A percentile compares a stretch with the other conserved stretches of the same genome.
Evolutionary conservation across 768 basidiomycete species (phyloP).

Genomic region (Russula sp.): DNA sequence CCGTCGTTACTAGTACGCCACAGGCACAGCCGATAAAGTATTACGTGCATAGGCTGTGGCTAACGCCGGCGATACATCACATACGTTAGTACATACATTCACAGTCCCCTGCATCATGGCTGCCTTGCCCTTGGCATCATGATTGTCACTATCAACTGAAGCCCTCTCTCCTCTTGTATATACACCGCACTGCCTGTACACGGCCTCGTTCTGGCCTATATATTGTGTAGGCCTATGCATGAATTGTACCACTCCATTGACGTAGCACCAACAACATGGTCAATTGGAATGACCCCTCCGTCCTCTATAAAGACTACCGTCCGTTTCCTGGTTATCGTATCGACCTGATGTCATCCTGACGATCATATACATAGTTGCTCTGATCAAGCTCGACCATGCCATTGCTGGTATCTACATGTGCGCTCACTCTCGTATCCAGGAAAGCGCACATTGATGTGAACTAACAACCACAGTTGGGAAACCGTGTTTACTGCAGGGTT

Average conservation of each 20-base stretch:
- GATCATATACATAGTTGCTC: background rate
- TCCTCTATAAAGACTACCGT: background rate
- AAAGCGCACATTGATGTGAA: background rate
- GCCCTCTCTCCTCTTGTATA: too few relatives aligned
- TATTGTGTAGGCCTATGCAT: background rate
- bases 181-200: too few relatives aligned
- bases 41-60: too few relatives aligned
- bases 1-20: too few relatives aligned
- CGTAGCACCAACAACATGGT: background rate
- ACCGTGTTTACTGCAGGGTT: background rate
- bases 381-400: background rate
- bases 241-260: background rate
- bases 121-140: too few relatives aligned
- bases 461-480: slow-evolving; percentile 2
- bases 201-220: background rate
- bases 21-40: too few relatives aligned
- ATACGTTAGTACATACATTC: too few relatives aligned
- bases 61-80: too few relatives aligned
- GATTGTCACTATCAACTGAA: too few relatives aligned
- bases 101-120: too few relatives aligned
- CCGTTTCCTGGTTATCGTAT: background rate
- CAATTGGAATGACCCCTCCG: slow-evolving; percentile 1
- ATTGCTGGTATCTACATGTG: background rate
- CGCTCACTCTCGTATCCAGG: background rate
- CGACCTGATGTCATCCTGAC: background rate